Percentiles rank a stretch among this genome's conserved stretches.
These are phyloP conservation scores for Fusarium lyarnte DNA, from an alignment of 2,329 filamentous ascomycete genomes.

Conservation along the genomic window DNA sequence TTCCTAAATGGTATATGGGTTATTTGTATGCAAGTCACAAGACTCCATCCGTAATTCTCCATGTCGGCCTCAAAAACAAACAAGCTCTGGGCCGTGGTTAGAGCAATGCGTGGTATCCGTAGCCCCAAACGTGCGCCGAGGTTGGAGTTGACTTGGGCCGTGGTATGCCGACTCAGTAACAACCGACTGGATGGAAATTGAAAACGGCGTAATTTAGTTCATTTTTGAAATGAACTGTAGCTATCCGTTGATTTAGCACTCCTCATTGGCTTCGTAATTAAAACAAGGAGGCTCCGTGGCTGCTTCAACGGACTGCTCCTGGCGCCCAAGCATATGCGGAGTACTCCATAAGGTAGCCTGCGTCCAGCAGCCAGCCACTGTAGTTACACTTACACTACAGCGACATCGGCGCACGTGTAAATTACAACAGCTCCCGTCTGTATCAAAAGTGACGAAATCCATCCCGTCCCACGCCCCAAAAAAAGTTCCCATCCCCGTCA, in stretches of 20 bases:
- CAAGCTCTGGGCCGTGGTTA: not conserved
- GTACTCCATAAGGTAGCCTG: not conserved
- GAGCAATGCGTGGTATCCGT: not conserved
- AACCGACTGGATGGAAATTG: not conserved
- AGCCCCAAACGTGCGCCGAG: not conserved
- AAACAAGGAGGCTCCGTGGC: not conserved
- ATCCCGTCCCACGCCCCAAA: slow-evolving; percentile 24
- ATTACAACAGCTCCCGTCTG: slow-evolving; percentile 13
- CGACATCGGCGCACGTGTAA: slow-evolving; percentile 40
- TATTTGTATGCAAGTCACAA: not conserved
- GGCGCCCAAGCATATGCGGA: not conserved
- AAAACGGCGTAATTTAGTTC: not conserved
- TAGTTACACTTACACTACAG: slow-evolving; percentile 14
- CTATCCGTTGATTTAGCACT: not conserved
- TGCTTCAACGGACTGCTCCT: not conserved
- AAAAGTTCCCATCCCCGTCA: slow-evolving; percentile 16
- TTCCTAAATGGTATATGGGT: too few relatives aligned
- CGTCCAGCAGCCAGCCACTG: not conserved
- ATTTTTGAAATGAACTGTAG: not conserved
- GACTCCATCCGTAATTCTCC: not conserved
- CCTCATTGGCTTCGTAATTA: not conserved
- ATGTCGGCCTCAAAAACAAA: not conserved
- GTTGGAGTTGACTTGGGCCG: slow-evolving; percentile 3
- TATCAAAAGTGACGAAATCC: slow-evolving; percentile 41
- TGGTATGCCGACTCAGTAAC: slow-evolving; percentile 1